Evolutionary conservation across 805 yeast genomes (phyloP).

Genomic region (Maudiozyma bulderi): DNA sequence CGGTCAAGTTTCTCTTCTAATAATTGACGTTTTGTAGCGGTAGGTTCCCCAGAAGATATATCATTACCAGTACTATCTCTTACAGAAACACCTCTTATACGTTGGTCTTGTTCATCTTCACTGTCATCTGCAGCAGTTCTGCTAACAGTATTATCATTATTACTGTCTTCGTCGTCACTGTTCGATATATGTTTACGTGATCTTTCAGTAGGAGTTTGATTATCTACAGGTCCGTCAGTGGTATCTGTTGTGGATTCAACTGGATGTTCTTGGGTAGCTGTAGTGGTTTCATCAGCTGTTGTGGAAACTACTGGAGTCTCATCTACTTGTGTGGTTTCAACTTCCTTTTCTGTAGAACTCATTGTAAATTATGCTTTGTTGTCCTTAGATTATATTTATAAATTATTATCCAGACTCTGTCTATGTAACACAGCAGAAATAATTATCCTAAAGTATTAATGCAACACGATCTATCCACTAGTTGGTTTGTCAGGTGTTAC

Average conservation of each 20-base stretch:
- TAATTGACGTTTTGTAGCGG: slow-evolving; percentile 50
- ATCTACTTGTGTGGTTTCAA: background rate
- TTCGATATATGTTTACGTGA: slow-evolving; percentile 20
- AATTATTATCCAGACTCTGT: too few species aligned
- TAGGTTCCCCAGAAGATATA: slow-evolving; percentile 6
- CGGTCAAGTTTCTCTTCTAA: slow-evolving; percentile 76
- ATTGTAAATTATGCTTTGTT: background rate
- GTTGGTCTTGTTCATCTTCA: slow-evolving; percentile 19
- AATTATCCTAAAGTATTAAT: too few species aligned
- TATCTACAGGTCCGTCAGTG: background rate
- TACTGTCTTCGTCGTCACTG: slow-evolving; percentile 15
- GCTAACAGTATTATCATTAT: slow-evolving; percentile 4
- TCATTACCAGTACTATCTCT: slow-evolving; percentile 2
- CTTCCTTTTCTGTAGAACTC: background rate
- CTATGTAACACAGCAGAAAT: too few species aligned
- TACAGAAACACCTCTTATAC: background rate
- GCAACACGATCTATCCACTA: too few species aligned
- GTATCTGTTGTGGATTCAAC: slow-evolving; percentile 1
- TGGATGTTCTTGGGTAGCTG: background rate
- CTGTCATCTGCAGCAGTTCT: slow-evolving; percentile 1
- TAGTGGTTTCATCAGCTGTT: background rate
- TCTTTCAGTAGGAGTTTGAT: slow-evolving; percentile 10
- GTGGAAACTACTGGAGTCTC: background rate
- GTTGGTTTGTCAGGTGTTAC: too few species aligned
- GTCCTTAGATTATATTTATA: too few species aligned